A percentile compares a stretch with the other conserved stretches of the same genome.
Evolutionary conservation across 169 alveolate genomes (phyloP).

Genomic region (Plasmodium malariae): DNA sequence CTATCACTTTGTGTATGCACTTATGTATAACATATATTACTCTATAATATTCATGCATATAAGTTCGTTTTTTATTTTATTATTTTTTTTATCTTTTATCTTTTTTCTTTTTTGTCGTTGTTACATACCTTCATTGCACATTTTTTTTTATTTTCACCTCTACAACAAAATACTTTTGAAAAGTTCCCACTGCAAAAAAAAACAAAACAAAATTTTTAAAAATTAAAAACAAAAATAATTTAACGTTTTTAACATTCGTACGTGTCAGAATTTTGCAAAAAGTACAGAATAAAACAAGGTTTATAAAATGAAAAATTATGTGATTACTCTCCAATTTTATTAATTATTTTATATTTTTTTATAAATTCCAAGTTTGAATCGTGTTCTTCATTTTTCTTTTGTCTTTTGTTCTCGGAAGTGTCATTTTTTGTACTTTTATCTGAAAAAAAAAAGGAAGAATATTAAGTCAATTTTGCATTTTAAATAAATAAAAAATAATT

Average conservation of each 20-base stretch:
- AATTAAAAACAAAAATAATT: background rate
- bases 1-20: background rate
- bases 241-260: too few species aligned
- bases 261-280: too few species aligned
- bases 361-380: conserved; percentile 70
- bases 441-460: conserved; percentile 12
- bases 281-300: too few species aligned
- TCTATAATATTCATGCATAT: background rate
- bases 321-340: conserved; percentile 73
- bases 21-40: too few species aligned
- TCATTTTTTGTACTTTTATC: conserved; percentile 56
- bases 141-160: conserved; percentile 71
- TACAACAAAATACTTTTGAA: conserved; percentile 73
- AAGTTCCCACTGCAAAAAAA: conserved; percentile 55
- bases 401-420: conserved; percentile 50
- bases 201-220: conserved; percentile 2
- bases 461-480: too few species aligned
- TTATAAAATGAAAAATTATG: too few species aligned
- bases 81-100: too few species aligned
- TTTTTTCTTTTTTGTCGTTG: too few species aligned
- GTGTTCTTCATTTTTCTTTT: conserved; percentile 68
- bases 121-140: conserved; percentile 77
- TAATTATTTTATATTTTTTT: conserved; percentile 74
- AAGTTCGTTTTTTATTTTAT: background rate
- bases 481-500: too few species aligned